phyloP scores from a whole-genome alignment of 192 early-diverging fungal genomes.

The Backusella circina region DNA sequence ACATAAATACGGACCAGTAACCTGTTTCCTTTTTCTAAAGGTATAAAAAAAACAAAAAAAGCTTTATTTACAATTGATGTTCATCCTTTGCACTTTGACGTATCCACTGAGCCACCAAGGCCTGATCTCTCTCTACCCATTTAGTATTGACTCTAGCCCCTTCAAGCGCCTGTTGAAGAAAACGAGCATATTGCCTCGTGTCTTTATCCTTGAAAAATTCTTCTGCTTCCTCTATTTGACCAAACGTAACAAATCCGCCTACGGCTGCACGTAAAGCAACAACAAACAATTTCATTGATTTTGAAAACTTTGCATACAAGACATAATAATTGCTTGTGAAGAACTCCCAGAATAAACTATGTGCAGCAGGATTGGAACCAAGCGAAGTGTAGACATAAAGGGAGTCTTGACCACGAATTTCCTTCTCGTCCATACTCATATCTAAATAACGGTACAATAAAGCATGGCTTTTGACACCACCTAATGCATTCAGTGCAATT shows the following conservation, averaged over 20 bases:
- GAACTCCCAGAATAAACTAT: constrained; percentile 64
- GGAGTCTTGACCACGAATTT: constrained; percentile 75
- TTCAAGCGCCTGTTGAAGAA: constrained; percentile 73
- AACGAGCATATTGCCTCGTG: constrained; percentile 56
- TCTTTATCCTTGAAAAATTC: constrained; percentile 61
- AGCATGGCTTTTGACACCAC: constrained; percentile 47
- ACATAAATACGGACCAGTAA: no score
- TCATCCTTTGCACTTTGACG: neutral
- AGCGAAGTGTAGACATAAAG: constrained; percentile 47
- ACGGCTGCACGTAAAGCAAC: constrained; percentile 39
- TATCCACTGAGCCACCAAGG: constrained; percentile 19
- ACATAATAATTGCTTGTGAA: constrained; percentile 59
- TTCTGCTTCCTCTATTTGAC: constrained; percentile 60
- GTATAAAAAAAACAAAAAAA: neutral
- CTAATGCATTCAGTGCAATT: constrained; percentile 61
- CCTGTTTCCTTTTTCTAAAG: neutral
- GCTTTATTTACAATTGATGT: neutral
- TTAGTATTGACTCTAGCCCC: constrained; percentile 56
- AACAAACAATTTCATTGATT: constrained; percentile 47
- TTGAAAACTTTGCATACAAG: constrained; percentile 51
- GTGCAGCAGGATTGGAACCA: constrained; percentile 47
- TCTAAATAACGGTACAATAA: constrained; percentile 59
- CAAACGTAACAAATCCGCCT: constrained; percentile 41
- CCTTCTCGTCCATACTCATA: constrained; percentile 55
- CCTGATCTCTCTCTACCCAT: constrained; percentile 37